Conservation (phyloP, 1,139 yeast species). For the Hyphopichia pseudoburtonii region DNA sequence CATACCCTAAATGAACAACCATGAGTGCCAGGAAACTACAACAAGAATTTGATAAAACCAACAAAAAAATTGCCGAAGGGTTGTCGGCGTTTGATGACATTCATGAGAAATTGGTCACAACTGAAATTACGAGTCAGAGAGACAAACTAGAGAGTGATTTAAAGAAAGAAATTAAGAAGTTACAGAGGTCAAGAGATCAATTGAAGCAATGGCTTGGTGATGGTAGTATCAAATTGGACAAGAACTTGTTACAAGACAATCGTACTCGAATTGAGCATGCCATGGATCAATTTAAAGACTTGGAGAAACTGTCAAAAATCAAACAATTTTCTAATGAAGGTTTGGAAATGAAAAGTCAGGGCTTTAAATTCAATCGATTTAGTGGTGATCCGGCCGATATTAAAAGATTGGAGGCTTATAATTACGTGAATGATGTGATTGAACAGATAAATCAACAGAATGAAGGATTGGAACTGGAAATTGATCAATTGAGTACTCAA, state of each 20-base stretch:
- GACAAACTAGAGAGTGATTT: conserved; percentile 92
- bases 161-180: conserved; percentile 92
- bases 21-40: conserved; percentile 52
- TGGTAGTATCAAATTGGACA: conserved; percentile 89
- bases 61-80: conserved; percentile 95
- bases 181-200: conserved; percentile 93
- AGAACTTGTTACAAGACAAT: conserved; percentile 69
- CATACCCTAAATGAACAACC: not conserved
- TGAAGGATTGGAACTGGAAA: conserved; percentile 76
- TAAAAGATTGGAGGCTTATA: conserved; percentile 73
- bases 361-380: conserved; percentile 29
- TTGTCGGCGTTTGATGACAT: conserved; percentile 81
- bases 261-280: conserved; percentile 84
- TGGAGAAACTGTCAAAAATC: conserved; percentile 92
- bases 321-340: conserved; percentile 97
- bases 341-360: conserved; percentile 60
- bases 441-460: conserved; percentile 84
- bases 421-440: conserved; percentile 69
- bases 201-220: conserved; percentile 95
- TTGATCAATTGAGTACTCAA: conserved; percentile 51
- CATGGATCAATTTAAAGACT: conserved; percentile 95
- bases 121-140: conserved; percentile 86
- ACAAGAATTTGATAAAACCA: conserved; percentile 90
- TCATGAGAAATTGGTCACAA: conserved; percentile 78
- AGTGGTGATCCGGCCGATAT: conserved; percentile 64